A percentile compares a stretch with the other conserved stretches of the same genome.
These are phyloP conservation scores for Colletotrichum incanum DNA, from an alignment of 2,329 filamentous ascomycete species.

Conservation along the genomic window DNA sequence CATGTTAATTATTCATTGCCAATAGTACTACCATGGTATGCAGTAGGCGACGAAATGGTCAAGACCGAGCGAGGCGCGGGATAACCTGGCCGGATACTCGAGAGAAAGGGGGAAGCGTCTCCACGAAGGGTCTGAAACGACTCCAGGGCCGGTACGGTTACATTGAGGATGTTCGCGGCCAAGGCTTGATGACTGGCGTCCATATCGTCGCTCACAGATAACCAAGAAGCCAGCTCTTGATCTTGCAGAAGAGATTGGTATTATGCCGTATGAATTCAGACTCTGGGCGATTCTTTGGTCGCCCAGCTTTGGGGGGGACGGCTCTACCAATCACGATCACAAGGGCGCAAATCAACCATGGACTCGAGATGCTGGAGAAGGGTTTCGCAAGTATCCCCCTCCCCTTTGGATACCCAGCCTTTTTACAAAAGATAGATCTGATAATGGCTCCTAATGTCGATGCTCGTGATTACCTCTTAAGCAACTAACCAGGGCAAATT, in stretches of 20 bases:
- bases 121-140: constrained; percentile 61
- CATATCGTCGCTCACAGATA: constrained; percentile 69
- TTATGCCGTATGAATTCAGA: constrained; percentile 65
- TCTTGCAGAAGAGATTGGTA: constrained; percentile 63
- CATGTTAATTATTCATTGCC: constrained; percentile 75
- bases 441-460: not conserved
- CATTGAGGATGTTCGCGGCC: constrained; percentile 73
- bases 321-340: constrained; percentile 74
- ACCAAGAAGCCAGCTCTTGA: constrained; percentile 64
- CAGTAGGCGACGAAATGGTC: constrained; percentile 74
- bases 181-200: constrained; percentile 71
- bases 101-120: constrained; percentile 61
- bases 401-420: constrained; percentile 48
- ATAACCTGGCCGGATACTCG: constrained; percentile 65
- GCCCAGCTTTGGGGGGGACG: constrained; percentile 69
- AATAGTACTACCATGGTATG: constrained; percentile 60
- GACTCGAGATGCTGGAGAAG: constrained; percentile 70
- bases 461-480: not conserved
- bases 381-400: constrained; percentile 59
- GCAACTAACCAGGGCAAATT: not conserved
- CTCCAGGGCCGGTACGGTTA: constrained; percentile 69
- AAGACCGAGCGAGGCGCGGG: constrained; percentile 73
- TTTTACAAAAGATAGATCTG: constrained; percentile 45
- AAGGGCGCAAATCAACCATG: constrained; percentile 64
- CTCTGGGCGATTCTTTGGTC: constrained; percentile 69